Evolutionary conservation across 768 basidiomycete species (phyloP).

Genomic region (Brasilioporus rufonigricans): DNA sequence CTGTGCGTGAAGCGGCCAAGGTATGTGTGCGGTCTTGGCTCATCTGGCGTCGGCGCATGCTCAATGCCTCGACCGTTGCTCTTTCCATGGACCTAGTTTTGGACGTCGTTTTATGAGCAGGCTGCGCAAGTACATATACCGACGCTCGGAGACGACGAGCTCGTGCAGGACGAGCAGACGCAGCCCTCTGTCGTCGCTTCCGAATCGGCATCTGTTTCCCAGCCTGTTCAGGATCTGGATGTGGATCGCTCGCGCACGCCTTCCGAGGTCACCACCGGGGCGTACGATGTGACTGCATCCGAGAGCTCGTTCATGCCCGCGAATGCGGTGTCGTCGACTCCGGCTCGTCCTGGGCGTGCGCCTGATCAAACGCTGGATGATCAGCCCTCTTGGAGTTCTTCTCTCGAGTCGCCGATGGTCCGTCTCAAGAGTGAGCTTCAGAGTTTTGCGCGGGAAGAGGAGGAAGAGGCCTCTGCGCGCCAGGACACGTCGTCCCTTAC

Average conservation of each 20-base stretch:
- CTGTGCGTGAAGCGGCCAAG: slow-evolving; percentile 87
- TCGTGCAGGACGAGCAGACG: slow-evolving; percentile 48
- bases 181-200: slow-evolving; percentile 25
- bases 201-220: slow-evolving; percentile 15
- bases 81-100: slow-evolving; percentile 58
- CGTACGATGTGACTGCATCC: slow-evolving; percentile 45
- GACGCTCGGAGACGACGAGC: slow-evolving; percentile 66
- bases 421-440: slow-evolving; percentile 63
- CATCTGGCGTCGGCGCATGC: background rate
- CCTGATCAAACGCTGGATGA: slow-evolving; percentile 43
- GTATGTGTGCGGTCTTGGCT: slow-evolving; percentile 47
- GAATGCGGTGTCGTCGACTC: slow-evolving; percentile 77
- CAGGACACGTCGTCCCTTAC: slow-evolving; percentile 16
- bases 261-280: slow-evolving; percentile 1
- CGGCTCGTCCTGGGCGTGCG: slow-evolving; percentile 42
- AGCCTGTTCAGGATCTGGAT: slow-evolving; percentile 7
- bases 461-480: slow-evolving; percentile 35
- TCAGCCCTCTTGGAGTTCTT: slow-evolving; percentile 67
- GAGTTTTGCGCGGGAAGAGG: slow-evolving; percentile 41
- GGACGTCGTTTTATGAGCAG: slow-evolving; percentile 94
- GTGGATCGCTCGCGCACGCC: slow-evolving; percentile 12
- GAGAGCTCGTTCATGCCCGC: slow-evolving; percentile 76
- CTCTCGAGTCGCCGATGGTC: slow-evolving; percentile 71
- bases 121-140: slow-evolving; percentile 87
- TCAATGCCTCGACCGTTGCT: background rate